A percentile compares a stretch with the other conserved stretches of the same genome.
These are phyloP conservation scores for Axilococcus clingmanii DNA, from an alignment of 139 green algal genomes.

Conservation along the genomic window DNA sequence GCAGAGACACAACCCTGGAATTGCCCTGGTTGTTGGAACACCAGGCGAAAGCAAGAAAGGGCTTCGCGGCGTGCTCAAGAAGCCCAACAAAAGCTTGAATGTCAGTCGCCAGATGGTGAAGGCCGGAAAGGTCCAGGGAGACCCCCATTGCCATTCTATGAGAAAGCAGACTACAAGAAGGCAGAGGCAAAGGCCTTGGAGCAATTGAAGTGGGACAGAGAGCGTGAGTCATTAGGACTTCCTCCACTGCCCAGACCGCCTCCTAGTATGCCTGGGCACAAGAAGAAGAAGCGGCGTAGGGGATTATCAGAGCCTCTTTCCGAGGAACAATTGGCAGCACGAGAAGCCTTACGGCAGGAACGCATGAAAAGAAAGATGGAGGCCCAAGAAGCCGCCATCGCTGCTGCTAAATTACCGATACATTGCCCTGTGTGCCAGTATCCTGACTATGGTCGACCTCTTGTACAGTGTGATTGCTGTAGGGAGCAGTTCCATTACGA, in stretches of 20 bases:
- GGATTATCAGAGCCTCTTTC: not conserved
- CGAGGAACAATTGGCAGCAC: constrained; percentile 1
- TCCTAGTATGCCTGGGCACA: too few relatives aligned
- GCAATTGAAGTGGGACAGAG: not conserved
- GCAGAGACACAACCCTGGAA: constrained; percentile 9
- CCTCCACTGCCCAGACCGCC: not conserved
- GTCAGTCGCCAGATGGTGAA: not conserved
- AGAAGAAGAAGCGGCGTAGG: too few relatives aligned
- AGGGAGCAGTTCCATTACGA: constrained; percentile 34
- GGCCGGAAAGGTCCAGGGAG: not conserved
- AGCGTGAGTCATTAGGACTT: not conserved
- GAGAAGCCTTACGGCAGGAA: not conserved
- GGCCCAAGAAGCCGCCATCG: not conserved
- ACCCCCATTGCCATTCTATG: constrained; percentile 13
- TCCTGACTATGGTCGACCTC: constrained; percentile 23
- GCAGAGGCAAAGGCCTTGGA: constrained; percentile 6
- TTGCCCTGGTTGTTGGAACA: constrained; percentile 17
- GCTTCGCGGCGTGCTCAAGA: not conserved
- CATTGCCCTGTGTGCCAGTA: constrained; percentile 30
- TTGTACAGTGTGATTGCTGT: constrained; percentile 36
- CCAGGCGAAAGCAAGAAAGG: constrained; percentile 7
- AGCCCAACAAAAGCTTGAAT: not conserved
- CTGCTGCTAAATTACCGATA: not conserved
- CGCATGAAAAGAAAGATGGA: not conserved
- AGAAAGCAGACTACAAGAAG: constrained; percentile 11